Base-by-base conservation (phyloP, 345 rosid genomes). In the Corchorus capsularis region DNA sequence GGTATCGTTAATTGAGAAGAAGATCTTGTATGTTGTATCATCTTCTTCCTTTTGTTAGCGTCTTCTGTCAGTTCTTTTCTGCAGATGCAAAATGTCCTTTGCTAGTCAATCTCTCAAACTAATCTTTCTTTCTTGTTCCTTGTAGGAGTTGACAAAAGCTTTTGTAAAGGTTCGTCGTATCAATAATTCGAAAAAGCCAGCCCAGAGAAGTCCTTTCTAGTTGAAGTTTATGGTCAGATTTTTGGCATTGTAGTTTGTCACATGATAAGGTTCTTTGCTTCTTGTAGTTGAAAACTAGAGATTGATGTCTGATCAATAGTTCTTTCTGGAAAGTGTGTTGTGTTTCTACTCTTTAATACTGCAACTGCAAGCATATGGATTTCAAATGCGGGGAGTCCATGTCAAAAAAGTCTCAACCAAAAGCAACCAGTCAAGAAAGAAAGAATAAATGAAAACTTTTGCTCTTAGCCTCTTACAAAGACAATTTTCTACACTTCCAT, bases 151-250 rank as follows among this genome's bases (percentile, higher is more conserved):
- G 57, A 82, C 69, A 46, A 87, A 85, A 43, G 87, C 87, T 65
- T 83, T 86, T 34, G 79, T 77, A 70, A 90, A 90, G 83, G 81
- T 87, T 69, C 89, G 88, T 8, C 90, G 79, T 61, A 88, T 84
- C 84, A 90, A 86, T 72, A 90, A 90, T 84, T 87, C 92, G 35
- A 88, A 88, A 74, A 87, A 61, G 68, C 83, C 57, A 70, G 78
- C 73, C 10, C 54, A 69, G 56, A 46, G 47, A 32, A 71, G 12
- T 57, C 10, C 10, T 55, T 19, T n/a, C 9, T n/a, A 63, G 20
- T 8, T 4, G 65, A 69, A 55, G 69, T 52, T 39, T 41, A 19
- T 50, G 46, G 46, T 71, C 16, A 9, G 54, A 53, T 73, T 56
- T 27, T 8, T 49, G 53, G 62, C 19, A 43, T 54, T 39, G 62